phyloP scores from a whole-genome alignment of 192 early-diverging fungal species.

The Piromyces finnis region DNA sequence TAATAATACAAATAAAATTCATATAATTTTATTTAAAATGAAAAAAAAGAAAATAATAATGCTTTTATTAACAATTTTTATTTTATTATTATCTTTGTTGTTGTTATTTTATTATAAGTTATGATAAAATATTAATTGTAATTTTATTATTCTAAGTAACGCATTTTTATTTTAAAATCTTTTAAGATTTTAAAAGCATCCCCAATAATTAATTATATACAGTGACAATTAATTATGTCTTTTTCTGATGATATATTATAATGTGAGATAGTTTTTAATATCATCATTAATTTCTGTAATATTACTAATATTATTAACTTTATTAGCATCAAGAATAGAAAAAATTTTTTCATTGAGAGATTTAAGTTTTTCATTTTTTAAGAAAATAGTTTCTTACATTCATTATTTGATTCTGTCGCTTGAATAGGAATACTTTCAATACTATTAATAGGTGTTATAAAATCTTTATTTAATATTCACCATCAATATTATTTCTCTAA shows the following conservation, averaged over 20 bases:
- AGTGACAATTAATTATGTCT: background rate
- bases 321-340: background rate
- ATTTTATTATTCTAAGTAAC: too few relatives aligned
- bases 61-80: too few relatives aligned
- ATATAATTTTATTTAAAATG: too few relatives aligned
- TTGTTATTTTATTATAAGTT: too few relatives aligned
- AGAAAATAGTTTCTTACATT: background rate
- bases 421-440: background rate
- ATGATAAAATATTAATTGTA: too few relatives aligned
- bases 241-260: background rate
- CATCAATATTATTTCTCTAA: background rate
- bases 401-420: background rate
- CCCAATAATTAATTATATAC: background rate
- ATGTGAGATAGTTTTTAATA: background rate
- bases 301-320: background rate
- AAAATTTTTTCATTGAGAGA: background rate
- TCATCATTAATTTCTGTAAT: background rate
- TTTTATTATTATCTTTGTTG: too few relatives aligned
- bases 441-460: background rate
- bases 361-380: background rate
- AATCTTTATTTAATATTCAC: background rate
- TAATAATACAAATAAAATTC: too few relatives aligned
- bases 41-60: too few relatives aligned
- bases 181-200: too few relatives aligned
- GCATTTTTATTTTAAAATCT: too few relatives aligned